These are phyloP conservation scores for Antarctomyces pellizariae DNA, from an alignment of 495 filamentous ascomycete genomes.

Conservation along the genomic window DNA sequence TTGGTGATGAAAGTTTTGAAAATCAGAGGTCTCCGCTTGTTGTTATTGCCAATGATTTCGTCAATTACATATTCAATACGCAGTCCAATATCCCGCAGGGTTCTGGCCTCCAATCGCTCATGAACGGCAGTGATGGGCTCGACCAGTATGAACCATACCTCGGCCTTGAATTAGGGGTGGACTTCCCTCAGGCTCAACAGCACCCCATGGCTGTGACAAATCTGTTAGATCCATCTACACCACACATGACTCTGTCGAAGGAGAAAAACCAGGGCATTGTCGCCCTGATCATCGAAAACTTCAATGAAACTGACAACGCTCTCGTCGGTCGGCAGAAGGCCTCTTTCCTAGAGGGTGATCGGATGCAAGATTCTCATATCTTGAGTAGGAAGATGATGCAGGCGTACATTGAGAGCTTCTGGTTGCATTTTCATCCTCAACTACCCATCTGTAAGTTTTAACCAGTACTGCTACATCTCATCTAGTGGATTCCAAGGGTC, in stretches of 20 bases:
- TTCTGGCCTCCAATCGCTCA: conserved; percentile 3
- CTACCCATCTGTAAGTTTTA: conserved; percentile 42
- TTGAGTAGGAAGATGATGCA: conserved; percentile 88
- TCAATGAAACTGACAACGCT: conserved; percentile 59
- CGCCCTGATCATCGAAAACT: conserved; percentile 63
- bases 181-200: conserved; percentile 28
- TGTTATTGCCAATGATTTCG: conserved; percentile 77
- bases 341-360: conserved; percentile 53
- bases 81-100: conserved; percentile 18
- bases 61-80: conserved; percentile 75
- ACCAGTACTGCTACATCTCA: too few species aligned
- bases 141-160: conserved; percentile 27
- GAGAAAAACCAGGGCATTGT: conserved; percentile 66
- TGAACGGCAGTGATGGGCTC: conserved; percentile 15
- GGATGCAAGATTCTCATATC: conserved; percentile 46
- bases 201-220: conserved; percentile 86
- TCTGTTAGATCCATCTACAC: conserved; percentile 60
- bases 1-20: conserved; percentile 53
- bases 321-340: conserved; percentile 55
- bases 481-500: too few species aligned
- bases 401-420: conserved; percentile 79
- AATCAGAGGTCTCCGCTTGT: conserved; percentile 69
- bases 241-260: conserved; percentile 63
- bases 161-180: conserved; percentile 22
- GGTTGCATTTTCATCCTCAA: conserved; percentile 86